Percentiles rank a stretch among this genome's conserved stretches.
These are phyloP conservation scores for Trichoderma gamsii DNA, from an alignment of 495 filamentous ascomycete species.

Conservation along the genomic window DNA sequence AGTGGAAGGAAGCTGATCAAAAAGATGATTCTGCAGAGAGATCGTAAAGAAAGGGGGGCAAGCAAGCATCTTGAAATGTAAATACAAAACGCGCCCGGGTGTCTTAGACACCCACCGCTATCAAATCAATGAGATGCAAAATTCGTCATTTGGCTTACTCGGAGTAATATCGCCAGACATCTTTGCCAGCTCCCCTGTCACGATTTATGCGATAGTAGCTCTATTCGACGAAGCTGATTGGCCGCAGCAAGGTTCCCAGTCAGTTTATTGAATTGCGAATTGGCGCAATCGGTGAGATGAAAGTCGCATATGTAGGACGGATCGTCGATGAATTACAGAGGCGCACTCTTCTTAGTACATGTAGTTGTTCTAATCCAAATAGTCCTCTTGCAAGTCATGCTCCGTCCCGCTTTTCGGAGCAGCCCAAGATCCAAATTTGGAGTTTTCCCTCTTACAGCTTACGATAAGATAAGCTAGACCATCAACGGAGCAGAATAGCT, in stretches of 20 bases:
- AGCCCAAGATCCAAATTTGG: neutral
- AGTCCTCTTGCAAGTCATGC: neutral
- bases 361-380: neutral
- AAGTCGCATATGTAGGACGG: neutral
- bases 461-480: neutral
- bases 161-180: constrained; percentile 12
- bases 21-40: neutral
- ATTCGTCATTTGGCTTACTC: constrained; percentile 1
- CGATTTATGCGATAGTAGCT: neutral
- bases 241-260: neutral
- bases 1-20: neutral
- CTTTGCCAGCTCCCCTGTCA: constrained; percentile 6
- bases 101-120: neutral
- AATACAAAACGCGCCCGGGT: neutral
- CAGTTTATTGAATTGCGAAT: neutral
- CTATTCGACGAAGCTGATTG: neutral
- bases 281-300: neutral
- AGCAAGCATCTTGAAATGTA: neutral
- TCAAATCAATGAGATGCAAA: neutral
- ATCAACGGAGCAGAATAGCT: neutral
- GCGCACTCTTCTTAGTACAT: neutral
- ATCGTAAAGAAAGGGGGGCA: neutral
- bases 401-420: neutral
- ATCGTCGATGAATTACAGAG: neutral
- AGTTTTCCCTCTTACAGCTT: neutral